Percentiles rank a stretch among this genome's conserved stretches.
Conservation (phyloP, 2,329 filamentous ascomycete genomes). For the Ascochyta koolunga region DNA sequence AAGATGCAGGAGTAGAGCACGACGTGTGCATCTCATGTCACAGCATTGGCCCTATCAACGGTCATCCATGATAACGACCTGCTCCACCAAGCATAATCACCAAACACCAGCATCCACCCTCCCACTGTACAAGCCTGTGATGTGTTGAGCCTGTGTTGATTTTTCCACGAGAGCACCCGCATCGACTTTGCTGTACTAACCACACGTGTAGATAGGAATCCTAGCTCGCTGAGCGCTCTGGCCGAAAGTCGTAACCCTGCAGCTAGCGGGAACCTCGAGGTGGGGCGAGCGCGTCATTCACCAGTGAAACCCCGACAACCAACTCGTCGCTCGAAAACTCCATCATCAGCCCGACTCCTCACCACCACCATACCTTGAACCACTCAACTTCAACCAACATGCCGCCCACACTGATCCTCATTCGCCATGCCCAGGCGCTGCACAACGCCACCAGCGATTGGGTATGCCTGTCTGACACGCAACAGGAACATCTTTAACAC, state of each 20-base stretch:
- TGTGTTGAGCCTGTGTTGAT: not conserved
- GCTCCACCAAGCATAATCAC: slow-evolving; percentile 24
- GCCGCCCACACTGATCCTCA: slow-evolving; percentile 54
- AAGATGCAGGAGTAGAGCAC: slow-evolving; percentile 83
- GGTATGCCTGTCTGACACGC: slow-evolving; percentile 1
- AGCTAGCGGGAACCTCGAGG: slow-evolving; percentile 12
- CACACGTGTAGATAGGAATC: not conserved
- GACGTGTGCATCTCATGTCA: slow-evolving; percentile 22
- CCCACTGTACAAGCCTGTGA: not conserved
- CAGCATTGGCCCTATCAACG: slow-evolving; percentile 33
- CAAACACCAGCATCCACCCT: slow-evolving; percentile 16
- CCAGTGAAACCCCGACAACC: slow-evolving; percentile 10
- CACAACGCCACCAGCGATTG: slow-evolving; percentile 53
- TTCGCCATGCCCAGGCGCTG: slow-evolving; percentile 54
- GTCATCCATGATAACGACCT: slow-evolving; percentile 35
- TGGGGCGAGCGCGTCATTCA: slow-evolving; percentile 18
- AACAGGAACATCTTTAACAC: not conserved
- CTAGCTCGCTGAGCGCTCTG: not conserved
- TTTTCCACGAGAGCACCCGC: not conserved
- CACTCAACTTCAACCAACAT: slow-evolving; percentile 26
- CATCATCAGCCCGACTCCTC: not conserved
- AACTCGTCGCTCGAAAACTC: slow-evolving; percentile 13
- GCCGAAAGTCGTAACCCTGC: slow-evolving; percentile 1
- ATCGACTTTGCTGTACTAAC: not conserved
- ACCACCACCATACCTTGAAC: not conserved